Evolutionary conservation across 768 basidiomycete species (phyloP), one percentile per base, ranked within the genome.

Genomic region (Phanerochaete carnosa): DNA sequence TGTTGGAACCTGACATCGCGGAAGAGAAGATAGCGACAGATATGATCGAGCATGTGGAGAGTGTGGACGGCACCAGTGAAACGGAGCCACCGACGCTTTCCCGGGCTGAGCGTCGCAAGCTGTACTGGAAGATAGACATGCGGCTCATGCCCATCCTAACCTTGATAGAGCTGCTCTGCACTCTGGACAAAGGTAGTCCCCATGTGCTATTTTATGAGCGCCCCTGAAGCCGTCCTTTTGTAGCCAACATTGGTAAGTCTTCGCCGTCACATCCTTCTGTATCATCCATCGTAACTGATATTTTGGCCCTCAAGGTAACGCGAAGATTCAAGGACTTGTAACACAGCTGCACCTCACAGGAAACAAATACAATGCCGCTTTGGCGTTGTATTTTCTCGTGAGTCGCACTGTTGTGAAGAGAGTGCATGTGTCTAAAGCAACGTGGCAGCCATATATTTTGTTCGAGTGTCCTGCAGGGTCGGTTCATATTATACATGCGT

Each of bases 401-500:
- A 57, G 85, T 51, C 45, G 3, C 2, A 13, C 37, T 23, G 7
- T 23, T 46, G 23, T 15, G 16, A 39, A 28, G 55, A 16, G n/a
- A 54, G 11, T 15, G 46, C n/a, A 5, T 1, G 16, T n/a, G n/a
- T n/a, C 39, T 47, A 16, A 26, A 30, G 3, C 6, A 15, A 7
- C 33, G 25, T 28, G 30, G 1, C 35, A 82, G 84, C 83, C 81
- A 9, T 84, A 83, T 65, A 85, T 84, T 67, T 73, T 83, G 1
- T 85, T 87, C 57, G 88, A 89, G 73, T 86, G 82, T 61, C 88
- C 87, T 0, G 79, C 85, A 28, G 90, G 89, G 86, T 88, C 62
- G 7, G 13, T 30, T 2, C 30, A 32, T 23, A 7, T 30, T 8
- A 29, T n/a, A 77, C 66, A 26, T 22, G 29, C 22, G 22, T 5